phyloP scores from a whole-genome alignment of 192 early-diverging fungal genomes.

The Backusella luteola region DNA sequence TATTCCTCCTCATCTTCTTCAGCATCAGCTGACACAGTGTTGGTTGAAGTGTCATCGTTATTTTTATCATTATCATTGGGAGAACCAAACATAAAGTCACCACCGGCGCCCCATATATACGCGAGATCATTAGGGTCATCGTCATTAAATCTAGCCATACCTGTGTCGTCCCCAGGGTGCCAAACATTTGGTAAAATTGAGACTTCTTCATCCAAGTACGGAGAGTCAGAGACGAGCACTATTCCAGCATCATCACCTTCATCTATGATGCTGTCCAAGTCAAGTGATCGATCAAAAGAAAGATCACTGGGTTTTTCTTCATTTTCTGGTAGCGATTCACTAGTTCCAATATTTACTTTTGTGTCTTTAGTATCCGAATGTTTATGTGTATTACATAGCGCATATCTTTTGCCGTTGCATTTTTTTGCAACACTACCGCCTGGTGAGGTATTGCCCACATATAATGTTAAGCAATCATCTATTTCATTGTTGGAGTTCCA shows the following conservation, averaged over 20 bases:
- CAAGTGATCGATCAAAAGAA: neutral
- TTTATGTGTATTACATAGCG: neutral
- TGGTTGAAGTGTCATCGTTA: neutral
- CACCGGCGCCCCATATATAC: neutral
- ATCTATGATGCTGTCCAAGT: neutral
- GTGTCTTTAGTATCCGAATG: neutral
- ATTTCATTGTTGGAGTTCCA: neutral
- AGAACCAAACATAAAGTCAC: neutral
- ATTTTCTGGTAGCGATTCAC: neutral
- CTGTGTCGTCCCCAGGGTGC: neutral
- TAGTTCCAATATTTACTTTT: neutral
- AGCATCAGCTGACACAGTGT: neutral
- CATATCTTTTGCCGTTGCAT: neutral
- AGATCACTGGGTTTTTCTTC: neutral
- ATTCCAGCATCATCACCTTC: neutral
- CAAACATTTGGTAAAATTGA: neutral
- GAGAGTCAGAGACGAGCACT: neutral
- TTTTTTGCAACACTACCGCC: neutral
- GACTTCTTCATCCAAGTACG: neutral
- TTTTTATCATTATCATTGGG: neutral
- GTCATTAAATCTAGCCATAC: neutral
- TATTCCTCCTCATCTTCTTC: neutral
- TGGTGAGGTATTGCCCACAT: neutral
- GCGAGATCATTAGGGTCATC: neutral
- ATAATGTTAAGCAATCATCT: neutral